These are phyloP conservation scores for Byssothecium circinans DNA, from an alignment of 2,329 filamentous ascomycete species.

Conservation along the genomic window DNA sequence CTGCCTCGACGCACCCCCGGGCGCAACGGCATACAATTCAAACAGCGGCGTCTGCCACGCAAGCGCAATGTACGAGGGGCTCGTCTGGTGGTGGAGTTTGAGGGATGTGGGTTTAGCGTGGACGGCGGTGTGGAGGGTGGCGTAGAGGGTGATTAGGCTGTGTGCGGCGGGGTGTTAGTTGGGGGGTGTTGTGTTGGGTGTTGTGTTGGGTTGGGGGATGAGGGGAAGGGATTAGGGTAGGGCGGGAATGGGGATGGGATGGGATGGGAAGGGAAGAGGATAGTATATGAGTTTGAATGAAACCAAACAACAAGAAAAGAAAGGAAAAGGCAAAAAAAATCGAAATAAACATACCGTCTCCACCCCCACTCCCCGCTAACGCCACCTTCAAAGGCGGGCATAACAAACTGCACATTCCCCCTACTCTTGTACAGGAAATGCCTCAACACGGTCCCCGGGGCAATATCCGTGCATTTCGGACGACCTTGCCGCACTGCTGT, in stretches of 20 bases:
- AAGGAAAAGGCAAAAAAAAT: constrained; percentile 6
- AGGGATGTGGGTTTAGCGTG: constrained; percentile 82
- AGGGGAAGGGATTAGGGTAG: background rate
- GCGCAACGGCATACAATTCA: constrained; percentile 93
- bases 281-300: too few species aligned
- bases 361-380: constrained; percentile 64
- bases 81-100: constrained; percentile 80
- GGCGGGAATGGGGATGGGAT: constrained; percentile 5
- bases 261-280: background rate
- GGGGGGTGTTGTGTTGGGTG: background rate
- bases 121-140: constrained; percentile 79
- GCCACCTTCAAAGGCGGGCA: constrained; percentile 76
- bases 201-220: background rate
- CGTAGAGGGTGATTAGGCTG: constrained; percentile 79
- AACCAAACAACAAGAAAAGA: background rate
- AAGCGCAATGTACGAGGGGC: constrained; percentile 71
- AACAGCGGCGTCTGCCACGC: constrained; percentile 91
- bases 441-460: constrained; percentile 76
- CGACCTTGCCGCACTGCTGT: constrained; percentile 71
- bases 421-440: constrained; percentile 97
- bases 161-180: background rate
- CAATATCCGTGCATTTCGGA: constrained; percentile 70
- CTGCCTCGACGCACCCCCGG: constrained; percentile 62
- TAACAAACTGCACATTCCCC: constrained; percentile 92
- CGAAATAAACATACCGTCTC: constrained; percentile 55